Base-by-base conservation (phyloP, 371 early-diverging fungal genomes). In the Phascolomyces articulosus region DNA sequence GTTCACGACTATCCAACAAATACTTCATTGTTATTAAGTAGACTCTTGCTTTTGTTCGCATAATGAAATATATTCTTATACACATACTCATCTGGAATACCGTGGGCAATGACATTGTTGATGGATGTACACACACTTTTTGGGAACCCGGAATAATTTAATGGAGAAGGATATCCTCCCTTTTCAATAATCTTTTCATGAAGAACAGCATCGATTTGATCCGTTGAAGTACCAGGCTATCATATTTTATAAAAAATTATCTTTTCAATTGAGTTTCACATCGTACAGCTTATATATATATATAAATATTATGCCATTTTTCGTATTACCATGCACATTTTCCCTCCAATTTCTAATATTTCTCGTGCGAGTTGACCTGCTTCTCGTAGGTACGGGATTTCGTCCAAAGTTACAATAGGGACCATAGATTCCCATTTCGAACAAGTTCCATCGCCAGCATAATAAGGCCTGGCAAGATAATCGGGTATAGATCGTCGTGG, bases 101-200 rank as follows among this genome's bases (percentile, higher is more conserved):
- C 96, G 71, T 96, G 96, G 11, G 93, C 92, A 53, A 96, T 88
- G 16, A 96, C 88, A 68, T 96, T 95, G 69, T 95, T 95, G 23
- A 96, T 80, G 15, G 92, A 89, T 0, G 88, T 90, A 62, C 92
- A 93, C 2, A 93, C 80, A 55, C 93, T 91, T 66, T 92, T 93
- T 9, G 96, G 96, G 66, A 93, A 96, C 11, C 89, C 85, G 72
- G 83, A 83, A 71, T 96, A 96, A 71, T 91, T 89, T 11, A 95
- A 73, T 40, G 96, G 94, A 24, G 93, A 93, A 6, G 96, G 96
- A 60, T 95, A 96, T 4, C 94, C 95, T 26, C 81, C 78, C 10
- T 79, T 72, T 62, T 72, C 77, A 4, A 94, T 68, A 18, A 91
- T 91, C 2, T 86, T 86, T 40, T 88, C 84, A 61, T 94, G 95